These are phyloP conservation scores for Trametes cinnabarina DNA, from an alignment of 768 basidiomycete species.

Conservation along the genomic window DNA sequence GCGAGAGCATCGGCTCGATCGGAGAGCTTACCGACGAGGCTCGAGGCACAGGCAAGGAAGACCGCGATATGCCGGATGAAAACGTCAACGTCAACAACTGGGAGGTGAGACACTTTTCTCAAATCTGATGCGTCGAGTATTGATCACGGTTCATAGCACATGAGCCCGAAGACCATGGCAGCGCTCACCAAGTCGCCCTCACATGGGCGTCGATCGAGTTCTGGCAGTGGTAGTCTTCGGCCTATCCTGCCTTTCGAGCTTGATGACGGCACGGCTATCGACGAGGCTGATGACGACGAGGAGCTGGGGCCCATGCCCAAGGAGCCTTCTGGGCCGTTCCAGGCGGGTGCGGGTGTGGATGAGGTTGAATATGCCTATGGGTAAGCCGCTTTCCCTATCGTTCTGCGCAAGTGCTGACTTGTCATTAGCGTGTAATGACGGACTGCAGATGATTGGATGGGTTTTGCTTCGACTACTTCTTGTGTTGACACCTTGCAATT, in stretches of 20 bases:
- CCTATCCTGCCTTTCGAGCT: conserved; percentile 78
- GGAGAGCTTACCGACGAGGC: conserved; percentile 83
- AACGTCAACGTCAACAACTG: conserved; percentile 91
- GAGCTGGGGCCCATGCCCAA: conserved; percentile 77
- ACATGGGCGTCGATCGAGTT: conserved; percentile 73
- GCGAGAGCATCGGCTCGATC: conserved; percentile 88
- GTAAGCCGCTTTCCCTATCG: conserved; percentile 41
- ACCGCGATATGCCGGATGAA: conserved; percentile 65
- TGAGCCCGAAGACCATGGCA: conserved; percentile 95
- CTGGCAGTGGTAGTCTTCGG: conserved; percentile 72
- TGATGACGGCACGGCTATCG: conserved; percentile 73
- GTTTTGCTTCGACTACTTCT: too few species aligned
- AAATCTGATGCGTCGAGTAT: neutral
- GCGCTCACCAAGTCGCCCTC: conserved; percentile 90
- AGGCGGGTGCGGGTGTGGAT: conserved; percentile 79
- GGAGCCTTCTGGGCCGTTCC: conserved; percentile 69
- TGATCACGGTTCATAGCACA: conserved; percentile 56
- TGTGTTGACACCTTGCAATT: too few species aligned
- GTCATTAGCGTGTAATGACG: conserved; percentile 5
- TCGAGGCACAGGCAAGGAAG: conserved; percentile 59
- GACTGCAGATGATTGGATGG: neutral
- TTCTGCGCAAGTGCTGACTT: neutral
- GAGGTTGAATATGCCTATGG: conserved; percentile 90
- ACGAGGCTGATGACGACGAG: conserved; percentile 71
- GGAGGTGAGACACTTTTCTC: conserved; percentile 63